These are phyloP conservation scores for Trichosporon sp. DNA, from an alignment of 1,284 basidiomycete genomes.

Conservation along the genomic window DNA sequence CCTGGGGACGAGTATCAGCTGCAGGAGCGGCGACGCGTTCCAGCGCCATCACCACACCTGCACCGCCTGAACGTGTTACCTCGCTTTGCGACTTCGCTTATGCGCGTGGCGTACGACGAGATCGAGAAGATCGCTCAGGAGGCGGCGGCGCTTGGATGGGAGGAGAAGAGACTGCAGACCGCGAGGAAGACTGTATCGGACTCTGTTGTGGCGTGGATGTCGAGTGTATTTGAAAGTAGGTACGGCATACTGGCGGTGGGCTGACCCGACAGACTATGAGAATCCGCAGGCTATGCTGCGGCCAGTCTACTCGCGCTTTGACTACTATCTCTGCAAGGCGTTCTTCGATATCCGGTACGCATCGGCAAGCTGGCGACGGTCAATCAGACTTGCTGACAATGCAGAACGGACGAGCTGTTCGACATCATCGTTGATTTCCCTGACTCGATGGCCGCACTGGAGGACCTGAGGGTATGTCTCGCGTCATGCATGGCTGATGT, in stretches of 20 bases:
- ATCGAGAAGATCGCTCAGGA: slow-evolving; percentile 73
- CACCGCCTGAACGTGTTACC: slow-evolving; percentile 76
- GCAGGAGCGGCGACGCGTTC: slow-evolving; percentile 31
- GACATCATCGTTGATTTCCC: slow-evolving; percentile 95
- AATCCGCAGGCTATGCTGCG: slow-evolving; percentile 60
- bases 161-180: slow-evolving; percentile 65
- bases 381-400: not conserved
- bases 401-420: slow-evolving; percentile 83
- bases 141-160: slow-evolving; percentile 71
- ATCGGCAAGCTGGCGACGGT: not conserved
- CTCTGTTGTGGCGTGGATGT: slow-evolving; percentile 79
- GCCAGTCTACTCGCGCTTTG: slow-evolving; percentile 81
- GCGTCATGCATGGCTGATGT: not conserved
- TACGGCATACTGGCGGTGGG: not conserved
- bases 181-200: slow-evolving; percentile 74
- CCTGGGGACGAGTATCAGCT: slow-evolving; percentile 2
- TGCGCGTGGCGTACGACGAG: slow-evolving; percentile 78
- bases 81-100: slow-evolving; percentile 79
- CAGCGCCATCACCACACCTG: slow-evolving; percentile 58
- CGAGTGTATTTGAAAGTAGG: slow-evolving; percentile 67
- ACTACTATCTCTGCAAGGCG: slow-evolving; percentile 86
- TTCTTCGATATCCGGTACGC: slow-evolving; percentile 77
- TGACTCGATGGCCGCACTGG: slow-evolving; percentile 79
- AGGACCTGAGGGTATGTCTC: slow-evolving; percentile 72
- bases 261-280: slow-evolving; percentile 24